Conservation (phyloP, 208 protist species). For the Spongospora subterranea region DNA sequence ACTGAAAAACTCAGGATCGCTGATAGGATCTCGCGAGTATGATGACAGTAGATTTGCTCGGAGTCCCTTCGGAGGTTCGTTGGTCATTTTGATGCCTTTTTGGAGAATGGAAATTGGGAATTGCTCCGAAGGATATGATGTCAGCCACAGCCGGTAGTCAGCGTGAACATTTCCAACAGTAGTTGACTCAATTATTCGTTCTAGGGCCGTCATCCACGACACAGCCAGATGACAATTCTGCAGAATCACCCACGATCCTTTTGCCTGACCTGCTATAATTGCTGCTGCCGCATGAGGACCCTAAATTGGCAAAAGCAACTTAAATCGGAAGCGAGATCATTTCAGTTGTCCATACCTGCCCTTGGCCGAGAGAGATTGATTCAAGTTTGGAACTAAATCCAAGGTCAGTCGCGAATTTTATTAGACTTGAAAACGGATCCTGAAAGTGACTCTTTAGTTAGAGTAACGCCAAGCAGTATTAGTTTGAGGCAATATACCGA, state of each 20-base stretch:
- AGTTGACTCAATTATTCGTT: constrained; percentile 91
- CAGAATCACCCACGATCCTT: constrained; percentile 87
- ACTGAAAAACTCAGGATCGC: constrained; percentile 60
- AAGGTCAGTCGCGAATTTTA: constrained; percentile 82
- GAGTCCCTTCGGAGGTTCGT: constrained; percentile 95
- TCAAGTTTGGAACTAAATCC: constrained; percentile 79
- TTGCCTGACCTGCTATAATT: constrained; percentile 85
- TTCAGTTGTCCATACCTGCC: constrained; percentile 87
- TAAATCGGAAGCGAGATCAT: not conserved
- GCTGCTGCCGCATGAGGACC: constrained; percentile 81
- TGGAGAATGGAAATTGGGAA: constrained; percentile 97
- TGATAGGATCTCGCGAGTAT: constrained; percentile 77
- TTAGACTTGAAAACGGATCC: constrained; percentile 88
- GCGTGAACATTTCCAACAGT: constrained; percentile 83
- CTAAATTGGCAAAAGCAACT: constrained; percentile 22
- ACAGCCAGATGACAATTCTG: constrained; percentile 96
- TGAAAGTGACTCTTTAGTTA: constrained; percentile 83
- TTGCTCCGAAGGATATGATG: constrained; percentile 90
- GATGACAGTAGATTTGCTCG: constrained; percentile 91
- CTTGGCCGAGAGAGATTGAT: constrained; percentile 94
- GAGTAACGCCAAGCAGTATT: constrained; percentile 83
- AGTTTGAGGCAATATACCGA: constrained; percentile 59
- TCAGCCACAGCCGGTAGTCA: constrained; percentile 96
- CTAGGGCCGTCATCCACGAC: constrained; percentile 88
- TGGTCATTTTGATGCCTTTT: constrained; percentile 97